Evolutionary conservation across 495 filamentous ascomycete species (phyloP), one percentile per base, ranked within the genome.

Genomic region (Lasiosphaeria miniovina): DNA sequence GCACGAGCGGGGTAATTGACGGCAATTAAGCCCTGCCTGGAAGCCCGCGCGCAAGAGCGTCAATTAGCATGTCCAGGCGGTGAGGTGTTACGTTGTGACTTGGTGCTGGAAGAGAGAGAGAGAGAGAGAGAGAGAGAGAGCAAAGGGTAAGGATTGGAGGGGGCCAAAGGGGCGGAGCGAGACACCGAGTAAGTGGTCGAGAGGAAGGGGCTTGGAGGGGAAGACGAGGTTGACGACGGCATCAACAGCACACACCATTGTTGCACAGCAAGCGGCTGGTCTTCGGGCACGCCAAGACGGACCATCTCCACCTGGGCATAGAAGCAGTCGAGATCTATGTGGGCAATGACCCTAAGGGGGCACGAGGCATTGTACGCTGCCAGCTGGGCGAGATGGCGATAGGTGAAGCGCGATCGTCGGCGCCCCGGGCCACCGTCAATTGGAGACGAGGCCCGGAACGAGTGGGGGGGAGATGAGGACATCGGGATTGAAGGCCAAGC

Each of bases 231-330:
- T 1, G 38, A 46, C 38, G 36, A 63, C 56, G 58, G 24, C 24
- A 24, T 24, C 24, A 24, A 24, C 24, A 24, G 24, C 24, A 66
- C 72, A 52, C 74, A 86, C 86, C 84, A 90, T 76, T 90, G 88
- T 71, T 93, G 92, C n/a, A 98, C 94, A 2, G 94, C 94, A 36
- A 98, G 81, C 6, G 94, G 94, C 52, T 84, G 81, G 41, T 90
- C 83, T 58, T 88, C 85, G 41, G 88, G 75, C 10, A 89, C 80
- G 10, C 84, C 86, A 40, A 97, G 79, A 7, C 95, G 87, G 4
- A 95, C 86, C 81, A 90, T 92, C 72, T 98, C 94, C 64, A 89
- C 96, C 81, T 98, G 94, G 4, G 95, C 94, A 66, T 98, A 98
- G 74, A 98, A 98, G 51, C 93, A 94, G 82, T 98, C 94, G 62